phyloP scores from a whole-genome alignment of 768 basidiomycete genomes.

The Porpolomopsis calyptriformis region DNA sequence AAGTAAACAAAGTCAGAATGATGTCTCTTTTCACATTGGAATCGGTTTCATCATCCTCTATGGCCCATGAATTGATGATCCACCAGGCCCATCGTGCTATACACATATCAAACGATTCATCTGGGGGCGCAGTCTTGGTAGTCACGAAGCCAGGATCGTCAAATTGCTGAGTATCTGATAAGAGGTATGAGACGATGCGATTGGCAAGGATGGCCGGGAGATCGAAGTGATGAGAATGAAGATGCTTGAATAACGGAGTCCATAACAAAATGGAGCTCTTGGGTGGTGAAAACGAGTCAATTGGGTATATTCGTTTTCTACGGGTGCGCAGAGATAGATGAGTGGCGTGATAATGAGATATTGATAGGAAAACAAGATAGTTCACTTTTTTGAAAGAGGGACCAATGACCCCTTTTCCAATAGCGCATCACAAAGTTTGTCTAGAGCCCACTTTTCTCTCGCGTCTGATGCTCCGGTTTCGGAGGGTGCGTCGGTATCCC shows the following conservation, averaged over 20 bases:
- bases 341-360: not conserved
- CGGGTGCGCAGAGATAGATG: not conserved
- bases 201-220: constrained; percentile 35
- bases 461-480: constrained; percentile 13
- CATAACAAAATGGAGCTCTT: constrained; percentile 46
- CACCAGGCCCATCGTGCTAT: constrained; percentile 65
- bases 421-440: constrained; percentile 54
- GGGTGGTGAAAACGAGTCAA: constrained; percentile 37
- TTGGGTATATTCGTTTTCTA: constrained; percentile 1
- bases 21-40: constrained; percentile 36
- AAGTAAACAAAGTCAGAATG: constrained; percentile 36
- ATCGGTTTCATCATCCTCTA: constrained; percentile 20
- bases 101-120: constrained; percentile 43
- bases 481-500: constrained; percentile 25
- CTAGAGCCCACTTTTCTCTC: constrained; percentile 59
- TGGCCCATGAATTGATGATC: constrained; percentile 36
- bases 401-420: constrained; percentile 66
- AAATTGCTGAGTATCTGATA: constrained; percentile 29
- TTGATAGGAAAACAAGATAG: not conserved
- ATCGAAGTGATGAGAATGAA: constrained; percentile 25
- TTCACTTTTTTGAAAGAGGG: constrained; percentile 76
- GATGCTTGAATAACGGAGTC: constrained; percentile 51
- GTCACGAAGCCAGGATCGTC: constrained; percentile 26
- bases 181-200: constrained; percentile 26
- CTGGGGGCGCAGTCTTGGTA: constrained; percentile 16